Evolutionary conservation across 441 rosid species (phyloP).

Genomic region (Hura crepitans): DNA sequence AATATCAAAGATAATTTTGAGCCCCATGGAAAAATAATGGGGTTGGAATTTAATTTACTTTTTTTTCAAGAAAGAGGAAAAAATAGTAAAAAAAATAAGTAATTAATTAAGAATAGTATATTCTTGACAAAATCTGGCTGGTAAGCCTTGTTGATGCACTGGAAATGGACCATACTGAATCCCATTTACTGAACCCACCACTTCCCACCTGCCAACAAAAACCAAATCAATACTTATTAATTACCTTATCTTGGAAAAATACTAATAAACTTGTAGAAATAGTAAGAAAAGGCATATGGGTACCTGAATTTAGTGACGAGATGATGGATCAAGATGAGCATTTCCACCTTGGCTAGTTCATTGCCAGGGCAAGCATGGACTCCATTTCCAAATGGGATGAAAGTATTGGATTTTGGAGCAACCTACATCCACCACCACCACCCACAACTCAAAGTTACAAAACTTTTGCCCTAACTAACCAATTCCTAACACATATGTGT

Average conservation of each 20-base stretch:
- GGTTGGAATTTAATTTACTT: not conserved
- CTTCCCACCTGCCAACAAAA: constrained; percentile 63
- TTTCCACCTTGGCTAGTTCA: constrained; percentile 86
- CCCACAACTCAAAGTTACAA: too few relatives aligned
- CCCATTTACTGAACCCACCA: constrained; percentile 56
- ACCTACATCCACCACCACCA: constrained; percentile 41
- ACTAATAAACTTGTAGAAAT: not conserved
- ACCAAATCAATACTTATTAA: not conserved
- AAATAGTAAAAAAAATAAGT: too few relatives aligned
- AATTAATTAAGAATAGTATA: not conserved
- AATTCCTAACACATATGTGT: not conserved
- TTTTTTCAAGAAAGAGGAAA: too few relatives aligned
- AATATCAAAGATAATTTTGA: not conserved
- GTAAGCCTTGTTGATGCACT: constrained; percentile 70
- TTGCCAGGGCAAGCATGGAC: constrained; percentile 91
- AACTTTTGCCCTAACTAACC: not conserved
- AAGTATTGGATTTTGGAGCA: constrained; percentile 69
- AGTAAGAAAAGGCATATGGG: not conserved
- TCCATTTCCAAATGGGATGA: constrained; percentile 88
- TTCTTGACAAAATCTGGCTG: constrained; percentile 56
- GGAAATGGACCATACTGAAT: constrained; percentile 87
- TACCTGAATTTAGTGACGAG: constrained; percentile 68
- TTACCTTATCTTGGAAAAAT: not conserved
- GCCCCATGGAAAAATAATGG: constrained; percentile 1
- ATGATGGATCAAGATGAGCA: constrained; percentile 71